Base-by-base conservation (phyloP, 192 early-diverging fungal genomes). In the Umbelopsis isabellina region DNA sequence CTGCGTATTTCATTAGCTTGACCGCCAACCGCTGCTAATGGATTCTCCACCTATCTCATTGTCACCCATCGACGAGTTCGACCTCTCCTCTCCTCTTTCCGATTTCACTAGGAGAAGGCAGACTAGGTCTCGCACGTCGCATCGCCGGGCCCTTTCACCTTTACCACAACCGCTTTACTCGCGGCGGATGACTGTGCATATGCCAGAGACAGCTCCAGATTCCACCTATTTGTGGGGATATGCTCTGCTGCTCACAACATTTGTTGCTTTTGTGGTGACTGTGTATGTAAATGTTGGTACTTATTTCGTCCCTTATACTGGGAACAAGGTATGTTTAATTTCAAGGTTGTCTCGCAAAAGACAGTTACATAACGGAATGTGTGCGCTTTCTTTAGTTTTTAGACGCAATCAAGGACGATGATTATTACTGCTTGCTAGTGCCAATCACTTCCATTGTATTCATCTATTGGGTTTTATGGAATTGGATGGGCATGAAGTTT, bases 401-500 rank as follows among this genome's bases (percentile, higher is more conserved):
- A 44, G 91, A 92, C 72, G 85, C 86, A 64, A 86, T 94, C 33
- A 91, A 89, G 69, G 79, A 89, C 48, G 91, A 93, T 75, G 78
- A 83, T 30, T 93, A 96, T 77, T 98, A 94, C 77, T 91, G 91
- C 47, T 83, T 91, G 61, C 79, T 98, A 21, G 72, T 95, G 35
- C 96, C 95, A 13, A 80, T 94, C 22, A 90, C 94, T 1, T 85
- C 88, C 6, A 86, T 92, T 27, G 91, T 91, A 21, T 87, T 87
- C 44, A 78, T 91, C 5, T 88, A 91, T 72, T 90, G 90, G 69
- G 84, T 93, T 27, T 83, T 95, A 37, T 92, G 91, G 84, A 98
- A 96, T 81, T 98, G 96, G 96, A 84, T 98, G 35, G 95, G 96
- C 15, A 92, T 96, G 89, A 96, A 98, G 81, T 89, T 93, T 65